Conservation (phyloP, 345 rosid genomes). For the Turritis glabra region DNA sequence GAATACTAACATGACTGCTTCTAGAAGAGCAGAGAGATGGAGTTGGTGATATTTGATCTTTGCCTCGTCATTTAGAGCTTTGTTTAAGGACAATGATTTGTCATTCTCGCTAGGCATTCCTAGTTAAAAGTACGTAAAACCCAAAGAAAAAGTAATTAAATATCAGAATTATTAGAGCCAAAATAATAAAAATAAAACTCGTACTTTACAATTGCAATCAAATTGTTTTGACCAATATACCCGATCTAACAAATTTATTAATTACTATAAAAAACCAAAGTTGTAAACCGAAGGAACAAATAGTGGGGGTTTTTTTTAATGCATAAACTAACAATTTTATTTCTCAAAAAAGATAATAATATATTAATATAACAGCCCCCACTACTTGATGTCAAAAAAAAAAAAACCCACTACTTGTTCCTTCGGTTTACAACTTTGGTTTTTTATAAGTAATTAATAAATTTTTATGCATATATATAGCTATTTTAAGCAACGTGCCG, state of each 20-base stretch:
- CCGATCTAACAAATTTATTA: not conserved
- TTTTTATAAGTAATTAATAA: too few species aligned
- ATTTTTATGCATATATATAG: not conserved
- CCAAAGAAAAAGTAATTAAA: not conserved
- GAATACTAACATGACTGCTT: constrained; percentile 1
- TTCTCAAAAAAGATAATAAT: too few species aligned
- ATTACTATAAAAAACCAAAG: not conserved
- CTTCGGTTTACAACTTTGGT: too few species aligned
- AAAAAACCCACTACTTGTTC: too few species aligned
- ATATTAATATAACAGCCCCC: too few species aligned
- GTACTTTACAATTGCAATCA: not conserved
- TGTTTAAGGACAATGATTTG: constrained; percentile 11
- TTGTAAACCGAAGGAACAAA: too few species aligned
- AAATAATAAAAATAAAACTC: not conserved
- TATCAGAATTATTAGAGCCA: not conserved
- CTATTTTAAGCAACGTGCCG: not conserved
- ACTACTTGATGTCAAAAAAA: too few species aligned
- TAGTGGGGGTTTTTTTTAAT: too few species aligned
- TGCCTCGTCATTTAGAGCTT: constrained; percentile 8
- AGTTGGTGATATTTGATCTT: constrained; percentile 8
- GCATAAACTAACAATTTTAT: too few species aligned
- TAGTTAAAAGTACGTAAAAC: not conserved
- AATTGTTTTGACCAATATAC: not conserved
- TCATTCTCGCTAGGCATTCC: constrained; percentile 7
- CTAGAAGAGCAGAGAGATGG: constrained; percentile 13